Percentiles rank a stretch among this genome's conserved stretches.
These are phyloP conservation scores for Butyriboletus loyo DNA, from an alignment of 768 basidiomycete species.

Conservation along the genomic window DNA sequence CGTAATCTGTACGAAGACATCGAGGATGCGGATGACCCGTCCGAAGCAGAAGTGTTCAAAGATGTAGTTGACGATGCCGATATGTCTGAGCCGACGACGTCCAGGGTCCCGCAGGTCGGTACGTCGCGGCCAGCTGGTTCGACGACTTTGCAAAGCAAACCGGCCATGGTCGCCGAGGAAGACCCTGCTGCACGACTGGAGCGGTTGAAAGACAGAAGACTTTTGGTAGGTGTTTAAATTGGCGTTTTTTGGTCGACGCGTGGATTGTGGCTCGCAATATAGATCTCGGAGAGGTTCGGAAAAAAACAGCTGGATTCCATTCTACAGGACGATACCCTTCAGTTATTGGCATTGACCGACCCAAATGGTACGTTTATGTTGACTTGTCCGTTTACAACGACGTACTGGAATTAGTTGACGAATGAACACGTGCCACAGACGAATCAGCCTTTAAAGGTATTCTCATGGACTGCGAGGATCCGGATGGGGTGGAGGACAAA, in stretches of 20 bases:
- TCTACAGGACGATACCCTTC: constrained; percentile 25
- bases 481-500: constrained; percentile 11
- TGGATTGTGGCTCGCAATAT: not conserved
- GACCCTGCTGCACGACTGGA: constrained; percentile 10
- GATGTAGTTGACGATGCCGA: constrained; percentile 7
- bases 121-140: constrained; percentile 4
- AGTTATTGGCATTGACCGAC: constrained; percentile 18
- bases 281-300: constrained; percentile 15
- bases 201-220: constrained; percentile 21
- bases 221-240: constrained; percentile 9
- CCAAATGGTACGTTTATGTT: constrained; percentile 15
- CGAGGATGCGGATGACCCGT: constrained; percentile 24
- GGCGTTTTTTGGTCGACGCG: not conserved
- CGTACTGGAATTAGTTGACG: not conserved
- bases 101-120: constrained; percentile 5
- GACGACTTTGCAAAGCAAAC: not conserved
- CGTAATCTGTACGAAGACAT: constrained; percentile 28
- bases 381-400: too few relatives aligned
- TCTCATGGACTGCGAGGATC: constrained; percentile 19
- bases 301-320: constrained; percentile 7
- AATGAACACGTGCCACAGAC: constrained; percentile 8
- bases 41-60: constrained; percentile 15
- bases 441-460: constrained; percentile 7
- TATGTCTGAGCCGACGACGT: constrained; percentile 2
- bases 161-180: constrained; percentile 3